phyloP scores from a whole-genome alignment of 2,329 filamentous ascomycete species.

The Beauveria asiatica region DNA sequence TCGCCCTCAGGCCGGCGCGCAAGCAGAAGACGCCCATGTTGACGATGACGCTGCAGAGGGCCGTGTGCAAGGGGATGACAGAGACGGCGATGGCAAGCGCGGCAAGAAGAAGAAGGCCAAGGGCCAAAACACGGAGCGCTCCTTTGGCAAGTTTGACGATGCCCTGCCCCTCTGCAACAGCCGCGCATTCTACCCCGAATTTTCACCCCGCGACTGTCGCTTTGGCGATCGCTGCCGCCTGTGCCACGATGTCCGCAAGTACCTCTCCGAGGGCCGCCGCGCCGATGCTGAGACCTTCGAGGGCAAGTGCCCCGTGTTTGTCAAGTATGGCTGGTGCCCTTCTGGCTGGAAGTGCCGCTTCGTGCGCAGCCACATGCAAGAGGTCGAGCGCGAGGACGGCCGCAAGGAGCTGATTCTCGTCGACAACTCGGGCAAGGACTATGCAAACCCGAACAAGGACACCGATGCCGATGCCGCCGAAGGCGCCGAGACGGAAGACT shows the following conservation, averaged over 20 bases:
- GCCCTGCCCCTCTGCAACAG: constrained; percentile 70
- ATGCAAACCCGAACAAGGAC: constrained; percentile 5
- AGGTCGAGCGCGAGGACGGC: constrained; percentile 69
- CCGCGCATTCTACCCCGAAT: constrained; percentile 63
- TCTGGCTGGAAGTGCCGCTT: constrained; percentile 95
- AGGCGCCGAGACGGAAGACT: constrained; percentile 37
- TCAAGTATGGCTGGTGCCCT: constrained; percentile 64
- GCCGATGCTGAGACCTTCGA: constrained; percentile 68
- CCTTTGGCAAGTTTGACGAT: constrained; percentile 74
- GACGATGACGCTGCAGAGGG: constrained; percentile 44
- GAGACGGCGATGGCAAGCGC: constrained; percentile 25
- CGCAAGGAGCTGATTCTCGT: constrained; percentile 71
- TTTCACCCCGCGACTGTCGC: constrained; percentile 67
- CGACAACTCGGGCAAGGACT: constrained; percentile 26
- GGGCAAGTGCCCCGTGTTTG: constrained; percentile 75
- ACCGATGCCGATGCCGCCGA: constrained; percentile 21
- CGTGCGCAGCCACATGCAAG: constrained; percentile 75
- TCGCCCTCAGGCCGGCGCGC: constrained; percentile 13
- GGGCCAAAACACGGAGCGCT: constrained; percentile 71
- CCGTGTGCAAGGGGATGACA: constrained; percentile 35
- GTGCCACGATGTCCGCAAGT: constrained; percentile 77
- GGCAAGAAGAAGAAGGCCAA: constrained; percentile 43
- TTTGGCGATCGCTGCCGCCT: constrained; percentile 76
- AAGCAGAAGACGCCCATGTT: constrained; percentile 18
- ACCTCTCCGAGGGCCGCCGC: constrained; percentile 73